Percentiles rank a stretch among this genome's conserved stretches.
phyloP scores from a whole-genome alignment of 108 stramenopile genomes.

The Discostella pseudostelligera region DNA sequence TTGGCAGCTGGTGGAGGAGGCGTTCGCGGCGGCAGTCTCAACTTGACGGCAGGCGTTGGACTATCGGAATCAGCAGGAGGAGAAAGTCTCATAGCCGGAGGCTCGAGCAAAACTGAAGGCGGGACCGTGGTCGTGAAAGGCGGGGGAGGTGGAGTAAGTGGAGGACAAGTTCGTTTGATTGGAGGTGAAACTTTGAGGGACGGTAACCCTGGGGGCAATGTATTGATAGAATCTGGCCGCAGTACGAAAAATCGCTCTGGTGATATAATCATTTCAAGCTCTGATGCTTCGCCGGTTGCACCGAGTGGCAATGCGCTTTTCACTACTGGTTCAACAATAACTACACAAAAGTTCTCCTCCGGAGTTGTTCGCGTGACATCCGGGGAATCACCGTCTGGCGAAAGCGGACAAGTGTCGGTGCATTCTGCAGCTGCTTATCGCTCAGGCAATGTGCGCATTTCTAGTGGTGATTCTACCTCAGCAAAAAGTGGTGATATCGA shows the following conservation, averaged over 20 bases:
- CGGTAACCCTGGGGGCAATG: conserved; percentile 20
- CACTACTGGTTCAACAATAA: conserved; percentile 6
- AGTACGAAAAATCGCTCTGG: conserved; percentile 2
- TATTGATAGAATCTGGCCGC: conserved; percentile 16
- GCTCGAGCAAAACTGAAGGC: conserved; percentile 14
- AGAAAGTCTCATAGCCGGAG: conserved; percentile 14
- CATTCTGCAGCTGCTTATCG: not conserved
- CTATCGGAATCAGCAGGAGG: conserved; percentile 7
- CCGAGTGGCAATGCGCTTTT: conserved; percentile 11
- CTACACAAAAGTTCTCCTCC: not conserved
- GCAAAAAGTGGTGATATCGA: conserved; percentile 27
- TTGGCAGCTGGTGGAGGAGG: conserved; percentile 22
- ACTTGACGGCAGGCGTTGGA: conserved; percentile 27
- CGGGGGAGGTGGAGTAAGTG: conserved; percentile 7
- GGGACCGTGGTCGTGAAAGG: conserved; percentile 19
- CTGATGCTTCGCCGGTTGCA: not conserved
- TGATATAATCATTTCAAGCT: conserved; percentile 14
- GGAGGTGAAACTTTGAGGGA: conserved; percentile 13
- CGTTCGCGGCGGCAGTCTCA: conserved; percentile 18
- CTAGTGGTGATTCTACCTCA: conserved; percentile 12
- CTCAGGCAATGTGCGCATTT: conserved; percentile 22
- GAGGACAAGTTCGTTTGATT: conserved; percentile 28
- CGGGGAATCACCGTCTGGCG: not conserved
- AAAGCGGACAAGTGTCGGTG: not conserved
- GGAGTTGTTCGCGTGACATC: not conserved